Evolutionary conservation across 352 stramenopile species (phyloP).

Genomic region (Globisporangium megalacanthum): DNA sequence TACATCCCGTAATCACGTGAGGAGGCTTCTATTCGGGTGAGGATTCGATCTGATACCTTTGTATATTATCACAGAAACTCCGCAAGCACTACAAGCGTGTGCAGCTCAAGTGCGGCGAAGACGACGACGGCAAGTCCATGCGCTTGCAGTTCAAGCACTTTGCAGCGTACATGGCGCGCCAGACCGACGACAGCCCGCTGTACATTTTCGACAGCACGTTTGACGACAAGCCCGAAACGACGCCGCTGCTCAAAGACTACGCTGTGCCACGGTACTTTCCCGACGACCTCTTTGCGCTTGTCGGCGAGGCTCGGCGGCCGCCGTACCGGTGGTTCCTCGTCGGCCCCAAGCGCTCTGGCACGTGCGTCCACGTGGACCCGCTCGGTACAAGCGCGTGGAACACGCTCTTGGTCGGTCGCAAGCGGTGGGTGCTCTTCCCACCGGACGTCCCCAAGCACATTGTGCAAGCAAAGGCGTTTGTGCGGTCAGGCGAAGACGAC

Average conservation of each 20-base stretch:
- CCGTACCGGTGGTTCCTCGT: conserved; percentile 97
- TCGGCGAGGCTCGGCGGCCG: conserved; percentile 81
- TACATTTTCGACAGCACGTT: conserved; percentile 98
- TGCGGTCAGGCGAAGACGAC: conserved; percentile 88
- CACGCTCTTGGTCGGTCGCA: conserved; percentile 90
- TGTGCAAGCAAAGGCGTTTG: conserved; percentile 78
- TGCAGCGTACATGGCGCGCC: conserved; percentile 57
- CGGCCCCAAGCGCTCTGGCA: conserved; percentile 89
- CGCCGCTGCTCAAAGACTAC: conserved; percentile 73
- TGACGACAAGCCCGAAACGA: conserved; percentile 76
- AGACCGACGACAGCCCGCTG: conserved; percentile 88
- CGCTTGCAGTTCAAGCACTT: conserved; percentile 86
- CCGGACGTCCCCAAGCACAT: conserved; percentile 72
- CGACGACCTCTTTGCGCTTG: conserved; percentile 79
- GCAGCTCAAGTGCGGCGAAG: conserved; percentile 76
- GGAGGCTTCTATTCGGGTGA: background rate
- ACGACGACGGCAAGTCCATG: conserved; percentile 71
- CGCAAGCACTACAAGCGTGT: conserved; percentile 75
- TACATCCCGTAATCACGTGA: no score
- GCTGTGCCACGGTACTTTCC: conserved; percentile 74
- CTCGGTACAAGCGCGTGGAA: conserved; percentile 97
- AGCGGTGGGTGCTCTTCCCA: conserved; percentile 97
- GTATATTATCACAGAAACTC: conserved; percentile 25
- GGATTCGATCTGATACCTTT: background rate
- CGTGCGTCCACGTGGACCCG: conserved; percentile 94